These are phyloP conservation scores for Sugiyamaella paludigena DNA, from an alignment of 1,139 yeast species.

Conservation along the genomic window DNA sequence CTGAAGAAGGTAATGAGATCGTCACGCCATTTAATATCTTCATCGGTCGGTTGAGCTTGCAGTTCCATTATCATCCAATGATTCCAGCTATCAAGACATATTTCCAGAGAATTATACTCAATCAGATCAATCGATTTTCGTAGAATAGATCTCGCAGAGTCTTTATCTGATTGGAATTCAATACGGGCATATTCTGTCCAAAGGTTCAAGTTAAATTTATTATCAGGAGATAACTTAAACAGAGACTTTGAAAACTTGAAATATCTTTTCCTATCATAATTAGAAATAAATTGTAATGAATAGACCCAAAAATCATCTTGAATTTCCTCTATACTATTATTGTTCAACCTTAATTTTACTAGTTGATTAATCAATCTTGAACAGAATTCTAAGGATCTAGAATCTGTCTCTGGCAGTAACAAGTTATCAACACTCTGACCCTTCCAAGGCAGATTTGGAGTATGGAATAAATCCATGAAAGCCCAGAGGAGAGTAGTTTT, in stretches of 20 bases:
- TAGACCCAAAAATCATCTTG: slow-evolving; percentile 11
- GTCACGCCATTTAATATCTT: neutral
- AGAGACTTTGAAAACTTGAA: slow-evolving; percentile 4
- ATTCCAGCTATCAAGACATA: slow-evolving; percentile 4
- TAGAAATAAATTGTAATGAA: slow-evolving; percentile 13
- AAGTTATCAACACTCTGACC: too few species aligned
- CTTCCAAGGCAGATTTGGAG: slow-evolving; percentile 5
- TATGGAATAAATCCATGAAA: slow-evolving; percentile 12
- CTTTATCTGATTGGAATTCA: slow-evolving; percentile 4
- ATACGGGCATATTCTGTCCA: slow-evolving; percentile 14
- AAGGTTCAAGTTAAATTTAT: slow-evolving; percentile 3
- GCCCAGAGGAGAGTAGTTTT: slow-evolving; percentile 12
- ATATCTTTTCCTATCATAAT: slow-evolving; percentile 1
- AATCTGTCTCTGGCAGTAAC: neutral
- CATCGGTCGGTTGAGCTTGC: neutral
- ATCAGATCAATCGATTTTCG: slow-evolving; percentile 2
- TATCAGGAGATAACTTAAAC: slow-evolving; percentile 1
- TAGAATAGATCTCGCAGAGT: slow-evolving; percentile 2
- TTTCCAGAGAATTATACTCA: neutral
- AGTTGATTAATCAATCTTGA: slow-evolving; percentile 3
- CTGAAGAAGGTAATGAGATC: too few species aligned
- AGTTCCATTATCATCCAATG: slow-evolving; percentile 6
- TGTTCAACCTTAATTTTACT: neutral
- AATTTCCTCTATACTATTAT: neutral
- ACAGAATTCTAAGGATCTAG: neutral